phyloP scores from a whole-genome alignment of 371 early-diverging fungal genomes.

The Syncephalastrum sp. region DNA sequence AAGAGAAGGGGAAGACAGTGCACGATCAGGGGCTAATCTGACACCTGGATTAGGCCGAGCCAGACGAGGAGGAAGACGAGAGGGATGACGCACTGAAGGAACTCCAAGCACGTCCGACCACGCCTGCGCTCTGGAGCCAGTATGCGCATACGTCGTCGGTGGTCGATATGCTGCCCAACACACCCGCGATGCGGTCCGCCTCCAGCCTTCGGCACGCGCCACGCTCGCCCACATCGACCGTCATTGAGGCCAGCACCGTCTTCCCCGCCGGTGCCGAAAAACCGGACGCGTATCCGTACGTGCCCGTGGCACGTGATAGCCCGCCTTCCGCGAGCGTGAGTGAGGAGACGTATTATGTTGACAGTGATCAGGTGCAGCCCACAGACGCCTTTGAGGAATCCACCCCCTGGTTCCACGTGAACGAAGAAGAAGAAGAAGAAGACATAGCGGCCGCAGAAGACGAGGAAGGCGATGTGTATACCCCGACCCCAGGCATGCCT shows the following conservation, averaged over 20 bases:
- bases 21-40: not conserved
- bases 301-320: not conserved
- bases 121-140: conserved; percentile 19
- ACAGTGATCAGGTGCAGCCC: not conserved
- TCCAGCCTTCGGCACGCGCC: not conserved
- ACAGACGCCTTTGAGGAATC: not conserved
- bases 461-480: not conserved
- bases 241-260: not conserved
- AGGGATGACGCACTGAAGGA: not conserved
- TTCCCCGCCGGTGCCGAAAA: not conserved
- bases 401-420: not conserved
- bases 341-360: no score
- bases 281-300: not conserved
- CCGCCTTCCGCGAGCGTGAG: not conserved
- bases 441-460: not conserved
- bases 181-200: not conserved
- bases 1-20: no score
- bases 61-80: no score
- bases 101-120: conserved; percentile 15
- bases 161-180: conserved; percentile 7
- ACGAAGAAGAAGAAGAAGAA: conserved; percentile 10
- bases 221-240: not conserved
- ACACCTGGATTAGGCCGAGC: no score
- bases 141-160: conserved; percentile 13
- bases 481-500: no score